Conservation (phyloP, 345 rosid species). For the Noccaea caerulescens region DNA sequence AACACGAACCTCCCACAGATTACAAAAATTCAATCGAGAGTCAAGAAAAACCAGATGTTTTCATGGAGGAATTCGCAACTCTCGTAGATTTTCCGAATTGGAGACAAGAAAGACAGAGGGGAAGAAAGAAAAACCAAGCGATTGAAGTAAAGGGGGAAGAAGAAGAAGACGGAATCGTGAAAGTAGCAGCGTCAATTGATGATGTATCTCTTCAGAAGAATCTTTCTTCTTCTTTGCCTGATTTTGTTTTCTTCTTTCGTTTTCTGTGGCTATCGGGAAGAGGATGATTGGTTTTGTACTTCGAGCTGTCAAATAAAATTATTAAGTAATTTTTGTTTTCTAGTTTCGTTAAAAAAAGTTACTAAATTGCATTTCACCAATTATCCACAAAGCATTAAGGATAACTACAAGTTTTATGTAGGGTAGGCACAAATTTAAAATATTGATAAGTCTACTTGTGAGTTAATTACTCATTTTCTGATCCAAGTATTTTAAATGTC, state of each 20-base stretch:
- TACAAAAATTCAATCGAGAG: background rate
- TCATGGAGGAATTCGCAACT: background rate
- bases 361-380: background rate
- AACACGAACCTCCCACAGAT: constrained; percentile 4
- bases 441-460: background rate
- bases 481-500: no score
- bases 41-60: constrained; percentile 18
- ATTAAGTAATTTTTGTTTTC: background rate
- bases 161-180: constrained; percentile 20
- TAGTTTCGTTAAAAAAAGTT: background rate
- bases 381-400: constrained; percentile 20
- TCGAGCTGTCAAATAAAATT: no score
- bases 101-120: background rate
- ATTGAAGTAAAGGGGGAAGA: background rate
- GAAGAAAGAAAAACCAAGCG: background rate
- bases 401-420: constrained; percentile 25
- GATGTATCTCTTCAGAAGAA: constrained; percentile 2
- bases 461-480: no score
- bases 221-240: constrained; percentile 16
- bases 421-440: background rate
- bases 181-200: constrained; percentile 34
- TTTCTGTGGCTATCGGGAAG: constrained; percentile 41
- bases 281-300: constrained; percentile 10
- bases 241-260: constrained; percentile 5
- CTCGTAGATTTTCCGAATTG: background rate